A percentile compares a stretch with the other conserved stretches of the same genome.
Conservation (phyloP, 257 asterid genomes). For the Solanum boliviense region DNA sequence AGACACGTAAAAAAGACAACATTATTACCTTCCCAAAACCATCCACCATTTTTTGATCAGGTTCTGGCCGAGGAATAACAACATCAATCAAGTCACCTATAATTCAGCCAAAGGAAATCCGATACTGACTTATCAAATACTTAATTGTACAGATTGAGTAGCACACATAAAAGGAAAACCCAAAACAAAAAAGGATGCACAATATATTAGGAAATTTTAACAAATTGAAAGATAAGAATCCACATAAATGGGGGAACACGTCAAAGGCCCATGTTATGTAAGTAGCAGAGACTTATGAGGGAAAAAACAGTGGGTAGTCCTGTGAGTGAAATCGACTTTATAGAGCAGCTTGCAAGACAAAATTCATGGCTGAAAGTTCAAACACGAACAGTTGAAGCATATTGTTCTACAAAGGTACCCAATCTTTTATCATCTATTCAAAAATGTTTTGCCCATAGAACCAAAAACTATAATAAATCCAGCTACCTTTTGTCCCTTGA, state of each 20-base stretch:
- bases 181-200: background rate
- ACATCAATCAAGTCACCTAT: conserved; percentile 54
- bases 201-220: background rate
- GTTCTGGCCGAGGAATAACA: conserved; percentile 54
- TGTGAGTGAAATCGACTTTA: background rate
- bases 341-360: background rate
- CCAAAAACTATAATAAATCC: background rate
- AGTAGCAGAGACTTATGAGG: background rate
- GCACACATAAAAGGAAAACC: background rate
- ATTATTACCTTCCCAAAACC: conserved; percentile 52
- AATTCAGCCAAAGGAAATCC: conserved; percentile 7
- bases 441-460: background rate
- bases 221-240: background rate
- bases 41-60: conserved; percentile 10
- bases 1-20: background rate
- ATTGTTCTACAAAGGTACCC: background rate
- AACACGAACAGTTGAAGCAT: background rate
- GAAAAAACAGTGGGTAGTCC: background rate
- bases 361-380: background rate
- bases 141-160: background rate
- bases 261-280: background rate
- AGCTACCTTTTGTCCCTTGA: background rate
- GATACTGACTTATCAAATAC: background rate
- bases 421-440: background rate
- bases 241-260: background rate